phyloP scores from a whole-genome alignment of 345 rosid genomes.

The Odontarrhena argentea region DNA sequence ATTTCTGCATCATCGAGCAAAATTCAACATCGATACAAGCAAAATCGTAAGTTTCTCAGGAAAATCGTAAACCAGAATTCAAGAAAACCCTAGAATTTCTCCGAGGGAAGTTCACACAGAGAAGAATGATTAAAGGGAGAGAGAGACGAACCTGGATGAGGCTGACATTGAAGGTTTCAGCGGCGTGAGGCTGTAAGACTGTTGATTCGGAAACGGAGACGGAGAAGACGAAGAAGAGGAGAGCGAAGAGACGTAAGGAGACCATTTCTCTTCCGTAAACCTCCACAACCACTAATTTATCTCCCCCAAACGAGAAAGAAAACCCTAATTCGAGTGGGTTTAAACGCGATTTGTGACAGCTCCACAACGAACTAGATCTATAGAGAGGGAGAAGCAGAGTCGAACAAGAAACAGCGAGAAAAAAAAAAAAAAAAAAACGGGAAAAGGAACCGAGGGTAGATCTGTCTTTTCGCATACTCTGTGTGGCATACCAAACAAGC shows the following conservation, averaged over 20 bases:
- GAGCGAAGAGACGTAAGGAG: conserved; percentile 10
- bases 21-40: background rate
- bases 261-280: no score
- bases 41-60: conserved; percentile 3
- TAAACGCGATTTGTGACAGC: no score
- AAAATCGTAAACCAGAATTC: background rate
- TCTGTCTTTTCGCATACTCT: no score
- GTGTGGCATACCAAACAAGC: no score
- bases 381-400: no score
- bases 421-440: no score
- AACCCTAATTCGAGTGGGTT: no score
- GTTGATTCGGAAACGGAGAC: conserved; percentile 37
- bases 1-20: conserved; percentile 36
- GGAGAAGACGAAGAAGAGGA: conserved; percentile 37
- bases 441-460: no score
- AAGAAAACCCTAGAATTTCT: background rate
- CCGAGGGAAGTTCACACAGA: background rate
- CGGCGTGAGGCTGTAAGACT: conserved; percentile 47
- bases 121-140: background rate
- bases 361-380: no score
- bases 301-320: no score
- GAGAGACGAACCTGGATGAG: conserved; percentile 57
- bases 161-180: conserved; percentile 56
- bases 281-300: no score
- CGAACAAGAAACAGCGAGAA: no score